Evolutionary conservation across 2,329 filamentous ascomycete species (phyloP).

Genomic region (Atkinsonella hypoxylon): DNA sequence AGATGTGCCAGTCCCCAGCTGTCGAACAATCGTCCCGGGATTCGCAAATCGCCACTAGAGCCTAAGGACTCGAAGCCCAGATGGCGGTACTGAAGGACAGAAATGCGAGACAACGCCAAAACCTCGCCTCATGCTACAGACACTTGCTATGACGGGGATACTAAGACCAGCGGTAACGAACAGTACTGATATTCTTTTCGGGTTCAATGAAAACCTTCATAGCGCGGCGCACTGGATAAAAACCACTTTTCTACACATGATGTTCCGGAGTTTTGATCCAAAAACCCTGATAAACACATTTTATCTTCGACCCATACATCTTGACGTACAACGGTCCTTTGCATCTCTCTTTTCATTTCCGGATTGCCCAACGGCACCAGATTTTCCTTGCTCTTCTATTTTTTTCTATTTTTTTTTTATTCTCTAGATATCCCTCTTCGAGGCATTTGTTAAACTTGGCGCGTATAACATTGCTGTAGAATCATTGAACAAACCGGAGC

Average conservation of each 20-base stretch:
- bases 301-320: background rate
- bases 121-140: background rate
- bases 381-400: background rate
- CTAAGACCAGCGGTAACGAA: background rate
- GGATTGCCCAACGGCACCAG: background rate
- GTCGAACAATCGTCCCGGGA: slow-evolving; percentile 31
- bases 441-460: background rate
- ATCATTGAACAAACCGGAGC: background rate
- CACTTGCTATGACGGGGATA: background rate
- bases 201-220: slow-evolving; percentile 1
- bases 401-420: background rate
- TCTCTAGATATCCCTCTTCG: background rate
- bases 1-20: slow-evolving; percentile 39
- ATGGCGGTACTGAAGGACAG: slow-evolving; percentile 29
- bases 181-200: background rate
- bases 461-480: background rate
- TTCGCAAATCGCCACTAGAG: slow-evolving; percentile 27
- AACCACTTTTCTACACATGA: background rate
- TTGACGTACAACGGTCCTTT: background rate
- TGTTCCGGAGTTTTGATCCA: background rate
- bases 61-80: slow-evolving; percentile 33
- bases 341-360: background rate
- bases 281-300: background rate
- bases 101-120: background rate
- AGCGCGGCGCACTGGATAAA: slow-evolving; percentile 12